phyloP scores from a whole-genome alignment of 306 rosid genomes.

The Quercus variabilis region DNA sequence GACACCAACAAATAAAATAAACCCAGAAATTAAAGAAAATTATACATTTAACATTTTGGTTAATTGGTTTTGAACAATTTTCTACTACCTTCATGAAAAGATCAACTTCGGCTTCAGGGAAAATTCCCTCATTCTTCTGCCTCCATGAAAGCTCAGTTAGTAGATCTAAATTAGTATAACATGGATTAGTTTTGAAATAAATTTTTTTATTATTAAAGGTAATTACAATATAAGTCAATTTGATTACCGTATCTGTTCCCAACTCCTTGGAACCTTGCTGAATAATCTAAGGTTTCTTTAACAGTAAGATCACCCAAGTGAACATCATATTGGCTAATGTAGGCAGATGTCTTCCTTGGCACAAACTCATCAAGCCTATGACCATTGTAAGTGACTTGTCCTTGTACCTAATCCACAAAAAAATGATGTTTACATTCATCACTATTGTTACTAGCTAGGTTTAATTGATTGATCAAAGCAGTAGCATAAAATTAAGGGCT shows the following conservation, averaged over 20 bases:
- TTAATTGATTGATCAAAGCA: too few relatives aligned
- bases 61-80: not conserved
- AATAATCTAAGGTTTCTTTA: constrained; percentile 1
- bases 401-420: not conserved
- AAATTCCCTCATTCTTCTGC: constrained; percentile 50
- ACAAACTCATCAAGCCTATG: constrained; percentile 8
- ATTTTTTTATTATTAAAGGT: not conserved
- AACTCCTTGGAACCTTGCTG: constrained; percentile 13
- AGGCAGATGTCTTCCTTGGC: constrained; percentile 12
- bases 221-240: not conserved
- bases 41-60: not conserved
- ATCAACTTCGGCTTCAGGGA: constrained; percentile 53
- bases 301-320: constrained; percentile 1
- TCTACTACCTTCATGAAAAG: constrained; percentile 53
- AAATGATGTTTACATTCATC: not conserved
- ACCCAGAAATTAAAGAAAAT: not conserved
- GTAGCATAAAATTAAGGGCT: too few relatives aligned
- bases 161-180: constrained; percentile 25
- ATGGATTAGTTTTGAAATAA: not conserved
- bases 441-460: not conserved
- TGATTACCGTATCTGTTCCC: constrained; percentile 1
- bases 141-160: constrained; percentile 47
- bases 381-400: constrained; percentile 2
- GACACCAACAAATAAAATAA: not conserved
- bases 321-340: constrained; percentile 10